Base-by-base conservation (phyloP, 768 basidiomycete species). In the Pleurotus salmoneostramineus region DNA sequence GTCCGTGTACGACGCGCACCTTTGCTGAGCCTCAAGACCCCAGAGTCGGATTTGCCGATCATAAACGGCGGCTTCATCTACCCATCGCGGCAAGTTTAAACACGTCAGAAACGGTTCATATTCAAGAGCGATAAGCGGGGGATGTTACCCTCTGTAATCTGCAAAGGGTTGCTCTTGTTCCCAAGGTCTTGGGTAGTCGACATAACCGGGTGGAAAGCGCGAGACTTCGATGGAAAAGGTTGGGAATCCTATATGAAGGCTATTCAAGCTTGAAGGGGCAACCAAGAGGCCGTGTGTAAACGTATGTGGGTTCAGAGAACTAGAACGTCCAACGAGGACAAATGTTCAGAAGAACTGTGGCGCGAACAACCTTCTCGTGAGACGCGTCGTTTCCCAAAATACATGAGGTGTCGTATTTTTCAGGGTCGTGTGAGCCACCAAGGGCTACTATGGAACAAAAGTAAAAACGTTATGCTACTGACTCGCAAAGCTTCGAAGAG, bases 11-110 rank as follows among this genome's bases (percentile, higher is more conserved):
- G 36, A 45, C 61, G 65, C 76, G 60, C 64, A 92, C 95, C 89
- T 83, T 73, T 97, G 93, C 70, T 99, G 97, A 36, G 97, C 97
- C 70, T 98, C 97, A 43, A 98, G 83, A 46, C 97, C 97, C 97
- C 97, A 99, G 64, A 98, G 74, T 33, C 96, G 85, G 77, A 98
- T 97, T 72, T 98, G 95, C 31, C 96, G 87, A 71, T 98, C 97
- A 71, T 98, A 97, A 27, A 62, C 52, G 21, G 61, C 61, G 32
- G 61, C 61, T 56, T 62, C 61, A 58, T 62, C 61, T 62, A 36
- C 12, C 17, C 34, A 43, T 36, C 5, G 31, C 34, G 44, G 34
- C 5, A 58, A 10, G 21, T 43, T 40, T 40, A 8, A 10, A 40
- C 21, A 27, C 21, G 27, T 21, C 35, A 36, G 32, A 52, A n/a